A percentile compares a stretch with the other conserved stretches of the same genome.
Evolutionary conservation across 176 grass and related monocot species (phyloP).

Genomic region (Avena eriantha): DNA sequence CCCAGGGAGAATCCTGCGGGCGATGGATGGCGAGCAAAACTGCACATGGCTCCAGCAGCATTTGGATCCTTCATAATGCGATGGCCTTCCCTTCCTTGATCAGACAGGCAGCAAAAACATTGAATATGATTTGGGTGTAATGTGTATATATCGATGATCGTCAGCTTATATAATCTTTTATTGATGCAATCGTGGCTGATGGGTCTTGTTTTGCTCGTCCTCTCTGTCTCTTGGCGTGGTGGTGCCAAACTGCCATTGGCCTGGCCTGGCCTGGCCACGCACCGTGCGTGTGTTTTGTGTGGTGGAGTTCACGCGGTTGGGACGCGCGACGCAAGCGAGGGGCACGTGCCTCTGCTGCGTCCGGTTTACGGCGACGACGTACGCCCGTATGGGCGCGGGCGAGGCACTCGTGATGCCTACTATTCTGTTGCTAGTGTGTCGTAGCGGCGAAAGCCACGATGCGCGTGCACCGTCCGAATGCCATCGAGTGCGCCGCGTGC

Average conservation of each 20-base stretch:
- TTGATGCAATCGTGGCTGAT: not conserved
- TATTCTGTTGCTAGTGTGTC: not conserved
- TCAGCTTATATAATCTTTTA: not conserved
- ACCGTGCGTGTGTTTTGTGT: not conserved
- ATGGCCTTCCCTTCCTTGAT: not conserved
- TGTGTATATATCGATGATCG: slow-evolving; percentile 34
- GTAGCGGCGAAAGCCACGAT: slow-evolving; percentile 22
- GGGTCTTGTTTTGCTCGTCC: not conserved
- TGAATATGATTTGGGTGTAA: slow-evolving; percentile 1
- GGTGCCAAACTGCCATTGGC: not conserved
- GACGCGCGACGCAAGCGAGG: not conserved
- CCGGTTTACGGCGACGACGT: slow-evolving; percentile 12
- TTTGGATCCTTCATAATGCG: not conserved
- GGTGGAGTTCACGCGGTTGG: not conserved
- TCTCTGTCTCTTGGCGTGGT: not conserved
- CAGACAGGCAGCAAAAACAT: not conserved
- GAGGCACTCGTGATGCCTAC: not conserved
- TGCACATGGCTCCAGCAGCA: not conserved
- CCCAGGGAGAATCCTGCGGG: slow-evolving; percentile 52
- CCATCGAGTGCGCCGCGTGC: slow-evolving; percentile 21
- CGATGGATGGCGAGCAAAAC: not conserved
- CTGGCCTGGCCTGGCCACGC: not conserved
- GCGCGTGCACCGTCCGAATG: slow-evolving; percentile 17
- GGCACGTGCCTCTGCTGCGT: not conserved
- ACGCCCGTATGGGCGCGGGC: not conserved